Conservation (phyloP, 2,329 filamentous ascomycete genomes). For the Ophiostoma novo-ulmi region DNA sequence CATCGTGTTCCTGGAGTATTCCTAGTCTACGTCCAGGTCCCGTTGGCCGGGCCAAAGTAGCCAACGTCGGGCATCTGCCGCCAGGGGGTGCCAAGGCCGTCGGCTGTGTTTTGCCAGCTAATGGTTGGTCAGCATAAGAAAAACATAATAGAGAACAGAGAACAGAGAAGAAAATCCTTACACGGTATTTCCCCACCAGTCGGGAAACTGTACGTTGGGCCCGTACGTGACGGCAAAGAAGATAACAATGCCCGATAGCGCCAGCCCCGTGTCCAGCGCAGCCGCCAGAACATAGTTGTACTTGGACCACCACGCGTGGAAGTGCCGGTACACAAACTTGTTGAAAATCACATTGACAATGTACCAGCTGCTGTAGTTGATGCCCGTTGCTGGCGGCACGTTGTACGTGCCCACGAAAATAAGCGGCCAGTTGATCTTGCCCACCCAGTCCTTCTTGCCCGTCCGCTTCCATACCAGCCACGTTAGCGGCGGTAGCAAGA, state of each 20-base stretch:
- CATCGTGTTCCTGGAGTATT: too few species aligned
- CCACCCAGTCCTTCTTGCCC: conserved; percentile 16
- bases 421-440: not conserved
- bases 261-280: conserved; percentile 33
- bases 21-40: not conserved
- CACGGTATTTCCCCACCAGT: conserved; percentile 25
- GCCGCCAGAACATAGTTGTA: conserved; percentile 37
- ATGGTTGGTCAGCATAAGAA: not conserved
- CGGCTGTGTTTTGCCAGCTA: not conserved
- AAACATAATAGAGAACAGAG: not conserved
- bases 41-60: conserved; percentile 19
- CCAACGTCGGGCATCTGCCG: conserved; percentile 19
- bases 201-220: conserved; percentile 11
- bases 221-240: conserved; percentile 25
- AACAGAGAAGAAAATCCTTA: not conserved
- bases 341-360: not conserved
- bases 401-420: not conserved
- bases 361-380: not conserved
- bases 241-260: conserved; percentile 33
- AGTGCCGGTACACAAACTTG: not conserved
- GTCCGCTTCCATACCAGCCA: conserved; percentile 20
- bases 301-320: conserved; percentile 29
- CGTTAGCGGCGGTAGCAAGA: not conserved
- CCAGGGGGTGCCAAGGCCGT: conserved; percentile 8
- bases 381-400: not conserved